Evolutionary conservation across 1,139 yeast genomes (phyloP), one percentile per base, ranked within the genome.

Genomic region (Entelexis sorbosivorans): DNA sequence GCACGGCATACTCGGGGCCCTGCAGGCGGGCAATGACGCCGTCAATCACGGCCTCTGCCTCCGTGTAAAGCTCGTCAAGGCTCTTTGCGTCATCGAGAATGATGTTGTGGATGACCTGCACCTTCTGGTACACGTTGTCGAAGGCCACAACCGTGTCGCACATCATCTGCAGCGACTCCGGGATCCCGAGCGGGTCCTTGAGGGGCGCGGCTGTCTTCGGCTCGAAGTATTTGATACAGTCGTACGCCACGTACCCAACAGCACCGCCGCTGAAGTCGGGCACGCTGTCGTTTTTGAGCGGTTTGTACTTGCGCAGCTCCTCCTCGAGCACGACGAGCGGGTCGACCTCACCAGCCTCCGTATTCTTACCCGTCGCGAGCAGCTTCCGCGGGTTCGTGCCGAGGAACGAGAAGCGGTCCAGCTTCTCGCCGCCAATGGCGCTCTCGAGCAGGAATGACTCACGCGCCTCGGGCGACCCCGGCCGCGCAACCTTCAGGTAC

Each of bases 191-290:
- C 1, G 82, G 81, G 66, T 91, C 97, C 61, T 82, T 78, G 62
- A 89, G 72, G 3, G 70, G 72, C 59, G 87, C 77, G 54, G 74
- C 74, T 1, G 97, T 89, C 62, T 76, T 82, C 52, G 98, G 98
- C 68, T 91, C 98, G 62, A 91, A 91, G 67, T 91, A 91, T 63
- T 87, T 84, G 63, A 91, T 83, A 71, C 99, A 91, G 66, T 93
- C 99, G 63, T 91, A 91, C 0, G 96, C 86, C 46, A 91, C 80
- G 64, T 88, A 91, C 0, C 98, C 98, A 49, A 91, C 76, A 10
- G 97, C 97, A 57, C 98, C 99, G 51, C 99, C 98, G 61, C 91
- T 81, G 53, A 89, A 73, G 10, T 96, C 96, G 17, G 66, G 56
- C 13, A 57, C 47, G 32, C 62, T 58, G 3, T 66, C 62, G 0